Percentiles rank a stretch among this genome's conserved stretches.
These are phyloP conservation scores for Clonostachys chloroleuca DNA, from an alignment of 2,329 filamentous ascomycete species.

Conservation along the genomic window DNA sequence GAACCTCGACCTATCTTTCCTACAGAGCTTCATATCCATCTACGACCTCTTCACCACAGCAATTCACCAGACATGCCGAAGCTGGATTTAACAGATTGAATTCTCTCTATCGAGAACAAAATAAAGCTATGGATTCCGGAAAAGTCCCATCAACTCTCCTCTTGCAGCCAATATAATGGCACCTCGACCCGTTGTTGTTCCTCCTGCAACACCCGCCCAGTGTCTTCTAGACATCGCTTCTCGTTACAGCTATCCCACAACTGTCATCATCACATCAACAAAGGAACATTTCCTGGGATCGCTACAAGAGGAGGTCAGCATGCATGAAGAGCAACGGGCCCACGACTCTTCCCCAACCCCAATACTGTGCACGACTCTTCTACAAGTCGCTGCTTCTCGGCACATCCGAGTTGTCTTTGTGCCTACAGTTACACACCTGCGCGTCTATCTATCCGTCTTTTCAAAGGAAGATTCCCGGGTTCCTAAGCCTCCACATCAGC, in stretches of 20 bases:
- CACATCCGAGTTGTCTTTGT: constrained; percentile 69
- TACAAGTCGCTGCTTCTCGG: constrained; percentile 63
- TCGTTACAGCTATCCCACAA: constrained; percentile 51
- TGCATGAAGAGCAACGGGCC: neutral
- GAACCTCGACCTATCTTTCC: neutral
- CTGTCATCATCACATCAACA: constrained; percentile 66
- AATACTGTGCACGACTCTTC: constrained; percentile 61
- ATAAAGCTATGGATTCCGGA: too few species aligned
- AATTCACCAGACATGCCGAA: too few species aligned
- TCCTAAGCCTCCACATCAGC: constrained; percentile 24
- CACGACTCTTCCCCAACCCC: constrained; percentile 5
- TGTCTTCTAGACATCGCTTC: constrained; percentile 63
- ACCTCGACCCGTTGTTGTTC: constrained; percentile 35
- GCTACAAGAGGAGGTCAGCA: constrained; percentile 37
- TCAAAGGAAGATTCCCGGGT: constrained; percentile 27
- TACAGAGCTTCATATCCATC: neutral
- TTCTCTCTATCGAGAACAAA: too few species aligned
- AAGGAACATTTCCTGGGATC: constrained; percentile 60
- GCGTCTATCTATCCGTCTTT: constrained; percentile 66
- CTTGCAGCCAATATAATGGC: constrained; percentile 5
- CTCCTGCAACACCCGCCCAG: constrained; percentile 50
- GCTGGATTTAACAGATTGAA: too few species aligned
- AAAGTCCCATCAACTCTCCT: too few species aligned
- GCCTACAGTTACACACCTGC: constrained; percentile 71
- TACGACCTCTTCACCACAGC: too few species aligned